Base-by-base conservation (phyloP, 768 basidiomycete species). In the Amanita pallidorosea region DNA sequence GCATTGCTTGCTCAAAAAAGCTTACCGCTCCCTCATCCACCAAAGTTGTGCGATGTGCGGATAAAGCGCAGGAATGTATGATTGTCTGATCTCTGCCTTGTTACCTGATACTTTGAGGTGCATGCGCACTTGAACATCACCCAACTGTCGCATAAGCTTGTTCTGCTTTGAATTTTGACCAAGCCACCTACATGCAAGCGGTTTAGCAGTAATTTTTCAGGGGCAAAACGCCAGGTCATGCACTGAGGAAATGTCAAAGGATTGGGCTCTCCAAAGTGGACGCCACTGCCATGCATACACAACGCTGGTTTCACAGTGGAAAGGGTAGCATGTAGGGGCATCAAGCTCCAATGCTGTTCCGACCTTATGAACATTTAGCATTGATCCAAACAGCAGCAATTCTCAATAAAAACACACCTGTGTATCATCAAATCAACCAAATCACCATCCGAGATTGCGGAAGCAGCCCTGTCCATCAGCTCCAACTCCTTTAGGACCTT, bases 101-200 rank as follows among this genome's bases (percentile, higher is more conserved):
- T 95, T 82, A 5, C 90, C 93, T 7, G 94, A 95, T 0, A 93
- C 88, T 59, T 85, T 88, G 52, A 98, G 75, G 2, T 96, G 83
- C 96, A 98, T 96, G 45, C 86, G 85, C 40, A 91, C 87, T 65
- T 98, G 95, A 8, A 97, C 82, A 53, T 99, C 96, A 34, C 77
- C 77, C 15, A 99, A 72, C 55, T 87, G 83, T 34, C 94, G 77
- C 49, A 63, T 71, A 0, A 97, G 75, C 60, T 95, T 96, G 56
- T 60, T 74, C 64, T 88, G 85, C 61, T 94, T 95, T 52, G 96
- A 98, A 65, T 98, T 98, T 62, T 98, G 92, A 7, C 95, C 95
- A 11, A 99, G 81, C 91, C 92, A 99, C 60, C 94, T 97, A 58
- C 3, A 33, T 12, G 5, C 37, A 22, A 55, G 36, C 3, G 22